A percentile compares a stretch with the other conserved stretches of the same genome.
phyloP scores from a whole-genome alignment of 768 basidiomycete genomes.

The Pisolithus marmoratus region DNA sequence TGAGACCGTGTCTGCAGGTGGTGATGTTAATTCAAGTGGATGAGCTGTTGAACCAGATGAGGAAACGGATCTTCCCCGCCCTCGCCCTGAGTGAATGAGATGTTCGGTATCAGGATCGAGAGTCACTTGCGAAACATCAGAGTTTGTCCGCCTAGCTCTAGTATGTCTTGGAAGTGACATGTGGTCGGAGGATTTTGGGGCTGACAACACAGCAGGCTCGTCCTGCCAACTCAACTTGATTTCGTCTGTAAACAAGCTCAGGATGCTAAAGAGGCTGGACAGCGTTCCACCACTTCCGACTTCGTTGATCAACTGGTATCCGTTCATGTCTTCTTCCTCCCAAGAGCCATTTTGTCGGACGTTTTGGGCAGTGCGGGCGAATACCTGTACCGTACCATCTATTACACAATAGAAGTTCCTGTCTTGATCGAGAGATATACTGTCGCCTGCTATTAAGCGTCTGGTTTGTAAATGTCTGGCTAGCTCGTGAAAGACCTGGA shows the following conservation, averaged over 20 bases:
- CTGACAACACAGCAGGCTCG: constrained; percentile 29
- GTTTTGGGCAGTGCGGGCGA: constrained; percentile 60
- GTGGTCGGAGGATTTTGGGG: constrained; percentile 19
- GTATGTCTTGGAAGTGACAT: constrained; percentile 19
- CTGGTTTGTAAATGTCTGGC: constrained; percentile 94
- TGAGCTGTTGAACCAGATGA: constrained; percentile 70
- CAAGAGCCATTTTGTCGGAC: constrained; percentile 50
- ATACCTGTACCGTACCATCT: constrained; percentile 96
- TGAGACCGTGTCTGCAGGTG: constrained; percentile 7
- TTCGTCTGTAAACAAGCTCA: constrained; percentile 94
- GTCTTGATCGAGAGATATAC: constrained; percentile 83
- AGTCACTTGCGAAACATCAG: constrained; percentile 60
- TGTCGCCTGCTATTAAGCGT: constrained; percentile 93
- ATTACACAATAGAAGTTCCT: constrained; percentile 98
- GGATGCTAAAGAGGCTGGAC: constrained; percentile 93
- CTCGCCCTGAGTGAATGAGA: constrained; percentile 21
- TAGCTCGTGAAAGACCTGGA: constrained; percentile 92
- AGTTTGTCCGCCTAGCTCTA: constrained; percentile 41
- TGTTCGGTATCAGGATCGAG: constrained; percentile 28
- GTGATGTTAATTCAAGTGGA: constrained; percentile 29
- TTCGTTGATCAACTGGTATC: constrained; percentile 94
- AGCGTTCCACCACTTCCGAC: constrained; percentile 94
- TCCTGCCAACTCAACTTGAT: constrained; percentile 91
- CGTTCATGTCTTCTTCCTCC: constrained; percentile 88
- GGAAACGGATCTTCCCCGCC: constrained; percentile 53